phyloP scores from a whole-genome alignment of 2,329 filamentous ascomycete species.

The Ophiostoma perfectum region DNA sequence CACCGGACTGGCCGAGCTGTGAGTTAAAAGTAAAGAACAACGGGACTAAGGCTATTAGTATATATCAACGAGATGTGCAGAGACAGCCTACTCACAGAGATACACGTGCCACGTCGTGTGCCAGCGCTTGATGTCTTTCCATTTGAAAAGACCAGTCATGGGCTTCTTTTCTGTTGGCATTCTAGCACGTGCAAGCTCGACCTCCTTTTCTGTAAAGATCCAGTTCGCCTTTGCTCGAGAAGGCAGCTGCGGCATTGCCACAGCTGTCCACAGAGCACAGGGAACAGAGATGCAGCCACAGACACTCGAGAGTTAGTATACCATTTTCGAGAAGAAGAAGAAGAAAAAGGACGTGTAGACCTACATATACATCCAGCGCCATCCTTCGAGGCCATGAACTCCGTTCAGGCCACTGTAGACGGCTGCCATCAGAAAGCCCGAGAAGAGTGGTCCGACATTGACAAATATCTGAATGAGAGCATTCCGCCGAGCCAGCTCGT shows the following conservation, averaged over 20 bases:
- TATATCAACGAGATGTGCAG: too few relatives aligned
- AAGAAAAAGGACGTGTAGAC: neutral
- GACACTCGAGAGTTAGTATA: constrained; percentile 29
- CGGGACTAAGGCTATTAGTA: constrained; percentile 24
- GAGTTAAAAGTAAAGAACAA: constrained; percentile 28
- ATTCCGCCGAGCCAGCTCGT: constrained; percentile 32
- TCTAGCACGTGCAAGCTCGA: constrained; percentile 27
- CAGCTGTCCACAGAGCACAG: constrained; percentile 29
- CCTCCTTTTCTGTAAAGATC: constrained; percentile 29
- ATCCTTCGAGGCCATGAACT: neutral
- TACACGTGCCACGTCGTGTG: constrained; percentile 32
- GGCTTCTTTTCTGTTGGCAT: constrained; percentile 30
- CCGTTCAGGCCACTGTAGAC: constrained; percentile 31
- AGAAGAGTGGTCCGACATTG: constrained; percentile 30
- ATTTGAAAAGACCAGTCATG: constrained; percentile 30
- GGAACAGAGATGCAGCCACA: constrained; percentile 30
- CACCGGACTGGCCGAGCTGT: constrained; percentile 28
- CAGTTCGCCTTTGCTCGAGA: constrained; percentile 29
- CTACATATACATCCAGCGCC: neutral
- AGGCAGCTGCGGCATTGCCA: constrained; percentile 31
- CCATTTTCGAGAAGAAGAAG: neutral
- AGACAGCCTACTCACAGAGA: constrained; percentile 26
- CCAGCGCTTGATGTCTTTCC: constrained; percentile 32
- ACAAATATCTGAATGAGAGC: constrained; percentile 31
- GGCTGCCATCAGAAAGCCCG: constrained; percentile 30